phyloP scores from a whole-genome alignment of 2,329 filamentous ascomycete species.

The Colletotrichum truncatum region DNA sequence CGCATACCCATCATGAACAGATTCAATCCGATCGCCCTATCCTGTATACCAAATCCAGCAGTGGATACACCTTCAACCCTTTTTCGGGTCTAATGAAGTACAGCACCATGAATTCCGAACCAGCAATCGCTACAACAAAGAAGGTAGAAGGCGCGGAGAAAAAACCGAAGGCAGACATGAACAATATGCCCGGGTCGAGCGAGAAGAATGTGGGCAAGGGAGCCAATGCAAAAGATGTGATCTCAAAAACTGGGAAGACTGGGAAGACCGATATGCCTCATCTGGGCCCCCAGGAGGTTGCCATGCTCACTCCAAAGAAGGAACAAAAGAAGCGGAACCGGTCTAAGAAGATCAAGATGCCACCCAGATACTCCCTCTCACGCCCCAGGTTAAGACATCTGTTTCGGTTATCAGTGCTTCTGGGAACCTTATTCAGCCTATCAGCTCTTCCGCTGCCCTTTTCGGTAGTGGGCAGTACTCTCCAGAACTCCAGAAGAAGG shows the following conservation, averaged over 20 bases:
- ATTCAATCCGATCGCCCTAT: no score
- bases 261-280: constrained; percentile 2
- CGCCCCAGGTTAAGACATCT: neutral
- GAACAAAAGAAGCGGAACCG: neutral
- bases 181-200: neutral
- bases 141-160: neutral
- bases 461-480: neutral
- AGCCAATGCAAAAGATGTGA: neutral
- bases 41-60: no score
- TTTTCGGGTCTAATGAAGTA: neutral
- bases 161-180: neutral
- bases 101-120: constrained; percentile 1
- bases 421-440: neutral
- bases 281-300: constrained; percentile 6
- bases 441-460: neutral
- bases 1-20: no score
- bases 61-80: constrained; percentile 1
- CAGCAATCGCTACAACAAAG: neutral
- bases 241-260: constrained; percentile 12
- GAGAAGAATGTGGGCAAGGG: neutral
- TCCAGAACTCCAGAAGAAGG: neutral
- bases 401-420: neutral
- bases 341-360: constrained; percentile 4
- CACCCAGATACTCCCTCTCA: neutral
- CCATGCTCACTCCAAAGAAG: constrained; percentile 4